These are phyloP conservation scores for Stephanodiscus minutulus DNA, from an alignment of 108 stramenopile genomes.

Conservation along the genomic window DNA sequence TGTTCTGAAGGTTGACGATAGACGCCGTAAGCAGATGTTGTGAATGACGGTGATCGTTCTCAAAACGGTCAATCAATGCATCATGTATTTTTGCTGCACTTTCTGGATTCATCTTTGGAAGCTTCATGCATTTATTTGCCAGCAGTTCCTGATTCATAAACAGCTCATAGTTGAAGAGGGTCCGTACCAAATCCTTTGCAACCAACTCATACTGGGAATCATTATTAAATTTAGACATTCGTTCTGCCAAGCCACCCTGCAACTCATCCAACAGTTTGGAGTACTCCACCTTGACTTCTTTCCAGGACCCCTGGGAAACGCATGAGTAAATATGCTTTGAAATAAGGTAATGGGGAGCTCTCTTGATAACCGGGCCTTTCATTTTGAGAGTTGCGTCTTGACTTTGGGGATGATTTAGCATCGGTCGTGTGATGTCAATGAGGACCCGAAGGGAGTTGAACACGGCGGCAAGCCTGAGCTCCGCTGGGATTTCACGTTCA, in stretches of 20 bases:
- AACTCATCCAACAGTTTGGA: conserved; percentile 23
- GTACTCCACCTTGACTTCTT: conserved; percentile 4
- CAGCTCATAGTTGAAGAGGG: conserved; percentile 20
- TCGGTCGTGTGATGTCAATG: conserved; percentile 30
- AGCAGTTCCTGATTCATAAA: conserved; percentile 17
- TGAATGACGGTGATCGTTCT: conserved; percentile 17
- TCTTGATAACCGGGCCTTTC: conserved; percentile 35
- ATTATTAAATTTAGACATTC: conserved; percentile 13
- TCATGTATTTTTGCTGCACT: conserved; percentile 17
- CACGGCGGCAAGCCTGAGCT: conserved; percentile 22
- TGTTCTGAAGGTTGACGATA: conserved; percentile 21
- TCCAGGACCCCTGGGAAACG: conserved; percentile 20
- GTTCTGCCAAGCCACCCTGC: conserved; percentile 2
- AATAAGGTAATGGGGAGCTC: conserved; percentile 18
- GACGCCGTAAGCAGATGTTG: conserved; percentile 23
- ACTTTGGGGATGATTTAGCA: conserved; percentile 34
- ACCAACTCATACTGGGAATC: conserved; percentile 17
- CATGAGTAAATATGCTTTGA: conserved; percentile 25
- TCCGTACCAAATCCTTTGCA: conserved; percentile 22
- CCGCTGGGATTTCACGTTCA: conserved; percentile 6
- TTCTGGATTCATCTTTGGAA: conserved; percentile 3
- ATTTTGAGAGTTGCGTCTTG: conserved; percentile 29
- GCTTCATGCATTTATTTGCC: conserved; percentile 23
- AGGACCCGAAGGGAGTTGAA: conserved; percentile 48
- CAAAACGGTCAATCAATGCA: conserved; percentile 23